phyloP scores from a whole-genome alignment of 768 basidiomycete species.

The Amanita fuliginea region DNA sequence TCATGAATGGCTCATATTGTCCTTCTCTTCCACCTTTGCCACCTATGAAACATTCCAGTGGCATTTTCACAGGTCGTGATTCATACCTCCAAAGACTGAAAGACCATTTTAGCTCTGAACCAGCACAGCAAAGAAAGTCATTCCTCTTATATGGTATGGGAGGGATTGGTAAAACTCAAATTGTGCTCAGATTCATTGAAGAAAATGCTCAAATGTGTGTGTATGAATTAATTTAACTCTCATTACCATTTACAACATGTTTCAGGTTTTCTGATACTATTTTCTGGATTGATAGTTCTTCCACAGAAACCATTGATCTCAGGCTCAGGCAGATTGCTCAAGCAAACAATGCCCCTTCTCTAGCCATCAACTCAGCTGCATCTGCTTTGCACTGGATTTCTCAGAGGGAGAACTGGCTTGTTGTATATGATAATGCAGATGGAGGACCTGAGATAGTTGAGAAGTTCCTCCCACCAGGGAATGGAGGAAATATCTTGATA shows the following conservation, averaged over 20 bases:
- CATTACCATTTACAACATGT: slow-evolving; percentile 2
- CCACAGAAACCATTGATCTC: slow-evolving; percentile 6
- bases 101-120: slow-evolving; percentile 5
- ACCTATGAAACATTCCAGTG: background rate
- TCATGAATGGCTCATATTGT: background rate
- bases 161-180: slow-evolving; percentile 9
- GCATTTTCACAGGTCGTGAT: slow-evolving; percentile 4
- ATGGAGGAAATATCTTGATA: slow-evolving; percentile 11
- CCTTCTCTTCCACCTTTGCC: background rate
- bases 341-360: background rate
- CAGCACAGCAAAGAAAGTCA: background rate
- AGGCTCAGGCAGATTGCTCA: slow-evolving; percentile 6
- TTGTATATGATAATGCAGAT: slow-evolving; percentile 1
- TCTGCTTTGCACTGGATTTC: slow-evolving; percentile 10
- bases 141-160: slow-evolving; percentile 13
- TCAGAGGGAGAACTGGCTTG: slow-evolving; percentile 8
- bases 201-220: background rate
- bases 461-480: background rate
- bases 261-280: slow-evolving; percentile 9
- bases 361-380: background rate
- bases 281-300: slow-evolving; percentile 15
- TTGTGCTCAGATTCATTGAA: background rate
- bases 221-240: background rate
- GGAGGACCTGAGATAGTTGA: no score
- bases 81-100: slow-evolving; percentile 7